Percentiles rank a stretch among this genome's conserved stretches.
These are phyloP conservation scores for Fusarium dlaminii DNA, from an alignment of 2,329 filamentous ascomycete species.

Conservation along the genomic window DNA sequence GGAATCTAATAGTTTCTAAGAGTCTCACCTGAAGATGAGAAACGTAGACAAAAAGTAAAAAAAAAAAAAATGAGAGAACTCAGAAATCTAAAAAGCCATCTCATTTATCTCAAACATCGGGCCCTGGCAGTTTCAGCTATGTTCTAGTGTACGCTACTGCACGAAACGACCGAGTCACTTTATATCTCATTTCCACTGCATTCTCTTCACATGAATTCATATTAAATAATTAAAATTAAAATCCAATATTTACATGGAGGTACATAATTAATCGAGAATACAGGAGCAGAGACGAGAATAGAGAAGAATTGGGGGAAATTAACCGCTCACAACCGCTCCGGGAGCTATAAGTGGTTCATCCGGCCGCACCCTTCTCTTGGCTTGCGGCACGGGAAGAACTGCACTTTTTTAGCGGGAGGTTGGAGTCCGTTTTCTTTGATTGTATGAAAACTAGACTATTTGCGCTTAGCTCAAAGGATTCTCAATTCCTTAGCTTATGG, in stretches of 20 bases:
- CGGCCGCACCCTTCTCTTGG: conserved; percentile 14
- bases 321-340: conserved; percentile 32
- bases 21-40: conserved; percentile 14
- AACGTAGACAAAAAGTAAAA: conserved; percentile 5
- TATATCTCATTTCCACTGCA: conserved; percentile 26
- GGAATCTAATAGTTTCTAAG: not conserved
- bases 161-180: conserved; percentile 24
- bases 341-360: conserved; percentile 16
- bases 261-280: not conserved
- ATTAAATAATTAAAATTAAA: not conserved
- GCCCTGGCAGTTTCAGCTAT: conserved; percentile 27
- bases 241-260: too few relatives aligned
- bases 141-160: conserved; percentile 24
- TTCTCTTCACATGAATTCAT: not conserved
- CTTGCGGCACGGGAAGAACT: conserved; percentile 29
- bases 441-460: not conserved
- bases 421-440: not conserved
- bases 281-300: not conserved
- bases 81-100: not conserved
- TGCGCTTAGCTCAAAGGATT: conserved; percentile 9
- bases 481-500: conserved; percentile 5
- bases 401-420: not conserved
- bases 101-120: conserved; percentile 19
- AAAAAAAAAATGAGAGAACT: not conserved
- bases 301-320: conserved; percentile 1